A percentile compares a stretch with the other conserved stretches of the same genome.
phyloP scores from a whole-genome alignment of 805 yeast species.

The Teunomyces funiuensis region DNA sequence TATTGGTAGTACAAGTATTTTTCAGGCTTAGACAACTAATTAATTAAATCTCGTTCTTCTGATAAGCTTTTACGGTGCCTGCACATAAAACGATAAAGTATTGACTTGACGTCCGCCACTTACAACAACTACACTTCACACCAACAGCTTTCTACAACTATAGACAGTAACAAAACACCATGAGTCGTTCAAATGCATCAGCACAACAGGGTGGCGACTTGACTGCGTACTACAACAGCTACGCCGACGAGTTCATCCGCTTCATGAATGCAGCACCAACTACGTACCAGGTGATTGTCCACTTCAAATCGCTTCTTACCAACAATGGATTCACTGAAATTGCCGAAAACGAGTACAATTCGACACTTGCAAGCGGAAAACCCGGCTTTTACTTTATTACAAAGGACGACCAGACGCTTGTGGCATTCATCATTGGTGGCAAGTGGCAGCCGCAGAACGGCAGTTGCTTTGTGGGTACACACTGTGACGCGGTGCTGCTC shows the following conservation, averaged over 20 bases:
- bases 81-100: too few species aligned
- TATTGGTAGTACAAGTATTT: too few species aligned
- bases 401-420: slow-evolving; percentile 32
- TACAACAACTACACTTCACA: too few species aligned
- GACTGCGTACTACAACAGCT: slow-evolving; percentile 15
- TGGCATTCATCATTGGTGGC: slow-evolving; percentile 40
- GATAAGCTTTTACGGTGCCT: too few species aligned
- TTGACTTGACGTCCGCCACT: too few species aligned
- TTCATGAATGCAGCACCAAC: slow-evolving; percentile 43
- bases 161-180: too few species aligned
- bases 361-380: neutral
- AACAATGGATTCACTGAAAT: slow-evolving; percentile 29
- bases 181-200: too few species aligned
- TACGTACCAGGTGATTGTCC: slow-evolving; percentile 34
- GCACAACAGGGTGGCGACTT: too few species aligned
- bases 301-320: slow-evolving; percentile 23
- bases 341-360: slow-evolving; percentile 21
- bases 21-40: too few species aligned
- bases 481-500: slow-evolving; percentile 39
- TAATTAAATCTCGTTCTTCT: too few species aligned
- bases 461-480: slow-evolving; percentile 29
- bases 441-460: slow-evolving; percentile 35
- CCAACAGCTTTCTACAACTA: too few species aligned
- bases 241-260: slow-evolving; percentile 23
- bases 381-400: slow-evolving; percentile 29